Evolutionary conservation across 176 grass and related monocot species (phyloP).

Genomic region (Aegilops umbellulata): DNA sequence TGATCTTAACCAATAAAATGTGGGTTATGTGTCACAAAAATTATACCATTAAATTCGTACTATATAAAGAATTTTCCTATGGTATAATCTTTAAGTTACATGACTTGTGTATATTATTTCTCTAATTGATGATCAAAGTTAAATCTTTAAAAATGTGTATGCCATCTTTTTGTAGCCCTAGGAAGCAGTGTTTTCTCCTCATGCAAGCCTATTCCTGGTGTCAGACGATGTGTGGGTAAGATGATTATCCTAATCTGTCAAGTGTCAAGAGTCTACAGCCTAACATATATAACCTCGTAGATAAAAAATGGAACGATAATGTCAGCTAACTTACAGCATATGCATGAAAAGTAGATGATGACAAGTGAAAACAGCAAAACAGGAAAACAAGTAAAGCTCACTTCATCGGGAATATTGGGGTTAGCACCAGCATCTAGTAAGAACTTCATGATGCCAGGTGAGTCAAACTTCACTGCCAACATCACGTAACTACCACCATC

Average conservation of each 20-base stretch:
- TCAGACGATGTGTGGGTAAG: too few species aligned
- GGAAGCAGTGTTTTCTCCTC: too few species aligned
- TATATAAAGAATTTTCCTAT: too few species aligned
- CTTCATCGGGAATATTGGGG: neutral
- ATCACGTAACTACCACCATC: neutral
- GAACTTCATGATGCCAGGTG: neutral
- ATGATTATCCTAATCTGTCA: neutral
- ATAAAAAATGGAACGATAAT: neutral
- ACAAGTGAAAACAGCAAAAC: neutral
- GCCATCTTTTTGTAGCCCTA: too few species aligned
- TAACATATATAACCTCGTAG: neutral
- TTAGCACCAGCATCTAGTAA: slow-evolving; percentile 2
- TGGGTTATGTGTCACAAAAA: too few species aligned
- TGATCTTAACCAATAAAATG: too few species aligned
- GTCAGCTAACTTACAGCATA: neutral
- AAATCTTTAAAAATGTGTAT: neutral
- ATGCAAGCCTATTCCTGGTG: too few species aligned
- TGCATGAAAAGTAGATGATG: neutral
- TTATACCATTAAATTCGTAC: too few species aligned
- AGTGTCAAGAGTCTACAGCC: too few species aligned
- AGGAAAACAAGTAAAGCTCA: neutral
- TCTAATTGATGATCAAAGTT: too few species aligned
- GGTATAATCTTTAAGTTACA: too few species aligned
- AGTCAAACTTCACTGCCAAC: neutral
- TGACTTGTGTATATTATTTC: too few species aligned